Conservation (phyloP, 2,329 filamentous ascomycete species). For the Talaromyces sp. region DNA sequence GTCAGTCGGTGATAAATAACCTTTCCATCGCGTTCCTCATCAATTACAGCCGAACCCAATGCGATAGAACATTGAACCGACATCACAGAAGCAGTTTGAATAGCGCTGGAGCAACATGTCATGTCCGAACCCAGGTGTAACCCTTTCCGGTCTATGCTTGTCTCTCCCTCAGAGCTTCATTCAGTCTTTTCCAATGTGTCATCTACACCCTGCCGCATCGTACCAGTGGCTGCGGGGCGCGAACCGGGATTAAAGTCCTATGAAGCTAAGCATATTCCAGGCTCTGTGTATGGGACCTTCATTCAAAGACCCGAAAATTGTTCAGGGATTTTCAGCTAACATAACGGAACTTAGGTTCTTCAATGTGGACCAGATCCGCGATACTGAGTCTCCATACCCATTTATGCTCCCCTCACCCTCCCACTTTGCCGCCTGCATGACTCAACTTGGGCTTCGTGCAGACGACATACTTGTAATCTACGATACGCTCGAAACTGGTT, state of each 20-base stretch:
- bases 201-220: slow-evolving; percentile 18
- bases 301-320: background rate
- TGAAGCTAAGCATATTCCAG: slow-evolving; percentile 21
- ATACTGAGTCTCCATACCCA: slow-evolving; percentile 22
- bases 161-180: slow-evolving; percentile 2
- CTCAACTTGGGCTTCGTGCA: slow-evolving; percentile 19
- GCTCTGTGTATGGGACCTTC: slow-evolving; percentile 19
- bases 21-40: too few relatives aligned
- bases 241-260: slow-evolving; percentile 15
- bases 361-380: slow-evolving; percentile 24
- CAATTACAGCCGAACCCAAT: too few relatives aligned
- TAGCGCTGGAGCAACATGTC: background rate
- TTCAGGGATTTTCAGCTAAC: background rate
- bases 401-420: slow-evolving; percentile 25
- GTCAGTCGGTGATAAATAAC: too few relatives aligned
- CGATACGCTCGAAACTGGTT: slow-evolving; percentile 24
- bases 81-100: too few relatives aligned
- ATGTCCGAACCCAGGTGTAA: background rate
- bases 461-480: slow-evolving; percentile 27
- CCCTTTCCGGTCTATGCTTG: background rate
- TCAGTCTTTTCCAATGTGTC: background rate
- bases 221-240: slow-evolving; percentile 24
- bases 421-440: slow-evolving; percentile 21
- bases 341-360: slow-evolving; percentile 25
- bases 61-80: too few relatives aligned